Percentiles rank a stretch among this genome's conserved stretches.
phyloP scores from a whole-genome alignment of 129 eudicot species.

The Silybum marianum region DNA sequence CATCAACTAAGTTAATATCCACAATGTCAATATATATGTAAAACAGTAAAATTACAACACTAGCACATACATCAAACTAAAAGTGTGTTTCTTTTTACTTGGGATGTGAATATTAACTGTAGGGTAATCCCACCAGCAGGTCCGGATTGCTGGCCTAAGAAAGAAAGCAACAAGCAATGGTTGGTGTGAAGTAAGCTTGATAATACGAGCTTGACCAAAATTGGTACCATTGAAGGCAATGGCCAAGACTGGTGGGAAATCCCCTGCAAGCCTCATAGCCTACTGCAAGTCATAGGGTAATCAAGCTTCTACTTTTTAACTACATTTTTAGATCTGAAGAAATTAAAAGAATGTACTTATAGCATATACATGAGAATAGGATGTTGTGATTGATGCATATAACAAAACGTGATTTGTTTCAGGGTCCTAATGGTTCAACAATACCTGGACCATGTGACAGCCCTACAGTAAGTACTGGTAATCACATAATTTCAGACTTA shows the following conservation, averaged over 20 bases:
- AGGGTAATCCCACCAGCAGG: conserved; percentile 76
- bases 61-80: no score
- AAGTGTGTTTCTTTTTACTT: no score
- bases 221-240: conserved; percentile 86
- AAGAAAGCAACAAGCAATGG: conserved; percentile 89
- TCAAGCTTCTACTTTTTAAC: no score
- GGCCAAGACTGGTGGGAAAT: conserved; percentile 96
- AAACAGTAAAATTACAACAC: no score
- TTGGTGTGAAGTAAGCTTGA: conserved; percentile 72
- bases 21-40: no score
- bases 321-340: no score
- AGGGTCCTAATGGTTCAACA: conserved; percentile 96
- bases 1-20: no score
- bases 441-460: conserved; percentile 96
- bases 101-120: conserved; percentile 29
- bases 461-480: conserved; percentile 67
- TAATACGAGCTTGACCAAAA: conserved; percentile 64
- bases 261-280: conserved; percentile 98
- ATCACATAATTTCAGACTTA: background rate
- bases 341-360: no score
- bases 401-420: conserved; percentile 25
- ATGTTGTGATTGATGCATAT: no score
- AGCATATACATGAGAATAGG: no score
- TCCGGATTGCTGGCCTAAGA: conserved; percentile 83
- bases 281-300: no score